Percentiles rank a stretch among this genome's conserved stretches.
Conservation (phyloP, 441 rosid species). For the Flueggea neowawraea region DNA sequence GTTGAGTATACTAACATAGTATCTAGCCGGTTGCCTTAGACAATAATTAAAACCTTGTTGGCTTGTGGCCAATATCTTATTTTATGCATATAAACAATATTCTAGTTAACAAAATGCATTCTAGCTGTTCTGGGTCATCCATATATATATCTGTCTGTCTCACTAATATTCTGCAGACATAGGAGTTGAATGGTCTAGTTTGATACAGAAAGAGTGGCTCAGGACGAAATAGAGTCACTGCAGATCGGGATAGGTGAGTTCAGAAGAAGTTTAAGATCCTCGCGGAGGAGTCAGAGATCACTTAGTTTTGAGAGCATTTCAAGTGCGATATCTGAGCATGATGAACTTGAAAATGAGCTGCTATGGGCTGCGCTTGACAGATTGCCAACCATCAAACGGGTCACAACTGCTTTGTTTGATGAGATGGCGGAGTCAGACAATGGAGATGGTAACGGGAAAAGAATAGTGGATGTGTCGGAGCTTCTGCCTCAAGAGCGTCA, state of each 20-base stretch:
- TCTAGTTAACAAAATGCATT: too few relatives aligned
- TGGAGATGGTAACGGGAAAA: slow-evolving; percentile 23
- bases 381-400: slow-evolving; percentile 33
- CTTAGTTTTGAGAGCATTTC: slow-evolving; percentile 25
- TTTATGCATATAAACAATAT: too few relatives aligned
- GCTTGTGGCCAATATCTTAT: too few relatives aligned
- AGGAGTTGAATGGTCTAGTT: too few relatives aligned
- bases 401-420: slow-evolving; percentile 31
- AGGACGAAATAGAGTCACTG: slow-evolving; percentile 24
- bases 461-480: slow-evolving; percentile 40
- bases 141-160: too few relatives aligned
- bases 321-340: slow-evolving; percentile 3
- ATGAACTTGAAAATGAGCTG: slow-evolving; percentile 5
- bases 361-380: slow-evolving; percentile 38
- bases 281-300: slow-evolving; percentile 21
- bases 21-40: too few relatives aligned
- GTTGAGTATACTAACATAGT: too few relatives aligned
- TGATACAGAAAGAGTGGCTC: slow-evolving; percentile 15
- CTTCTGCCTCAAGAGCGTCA: slow-evolving; percentile 50
- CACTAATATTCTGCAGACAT: too few relatives aligned
- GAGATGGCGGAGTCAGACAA: slow-evolving; percentile 12
- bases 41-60: too few relatives aligned
- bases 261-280: slow-evolving; percentile 36
- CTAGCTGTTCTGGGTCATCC: too few relatives aligned
- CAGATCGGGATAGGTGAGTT: slow-evolving; percentile 30